Base-by-base conservation (phyloP, 352 stramenopile genomes). In the Phytophthora rubi region DNA sequence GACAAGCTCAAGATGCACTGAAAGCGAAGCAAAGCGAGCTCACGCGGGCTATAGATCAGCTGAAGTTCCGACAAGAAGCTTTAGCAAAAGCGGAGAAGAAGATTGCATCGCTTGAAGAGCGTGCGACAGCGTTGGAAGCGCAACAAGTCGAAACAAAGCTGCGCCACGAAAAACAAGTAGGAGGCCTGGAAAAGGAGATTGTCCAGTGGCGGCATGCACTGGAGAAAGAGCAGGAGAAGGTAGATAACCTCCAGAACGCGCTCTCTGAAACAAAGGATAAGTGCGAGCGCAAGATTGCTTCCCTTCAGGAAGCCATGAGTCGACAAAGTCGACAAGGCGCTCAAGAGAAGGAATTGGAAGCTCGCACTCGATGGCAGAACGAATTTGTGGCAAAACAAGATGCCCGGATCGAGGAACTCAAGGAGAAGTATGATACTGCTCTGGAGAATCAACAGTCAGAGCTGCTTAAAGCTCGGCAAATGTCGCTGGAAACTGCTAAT, bases 301-400 rank as follows among this genome's bases (percentile, higher is more conserved):
- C 75, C 0, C 53, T 92, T 44, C 77, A 90, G 65, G 77, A 88
- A 16, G 61, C 73, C 10, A 65, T 85, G 21, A 73, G 80, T 16
- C 77, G 85, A 13, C 80, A 88, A 30, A 79, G 59, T n/a, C 79
- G 81, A 16, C 81, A 92, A 62, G 77, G 62, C 9, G 66, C 75
- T 0, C 81, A 85, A 51, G 82, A 91, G 52, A 77, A 83, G 26
- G 86, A 92, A 52, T 53, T 90, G 0, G 83, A 93, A 28, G 81
- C 79, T 51, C 81, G 73, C 15, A 86, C 75, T 3, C 71, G 79
- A 2, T 93, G 86, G 86, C 81, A 93, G 35, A 91, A 89, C 28
- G 82, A 92, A 2, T 89, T 92, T 58, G 75, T 82, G 4, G 72
- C 80, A 2, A 86, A 88, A 45, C 86, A 93, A 73, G 86, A 93